These are phyloP conservation scores for Volvox africanus DNA, from an alignment of 139 green algal species.

Conservation along the genomic window DNA sequence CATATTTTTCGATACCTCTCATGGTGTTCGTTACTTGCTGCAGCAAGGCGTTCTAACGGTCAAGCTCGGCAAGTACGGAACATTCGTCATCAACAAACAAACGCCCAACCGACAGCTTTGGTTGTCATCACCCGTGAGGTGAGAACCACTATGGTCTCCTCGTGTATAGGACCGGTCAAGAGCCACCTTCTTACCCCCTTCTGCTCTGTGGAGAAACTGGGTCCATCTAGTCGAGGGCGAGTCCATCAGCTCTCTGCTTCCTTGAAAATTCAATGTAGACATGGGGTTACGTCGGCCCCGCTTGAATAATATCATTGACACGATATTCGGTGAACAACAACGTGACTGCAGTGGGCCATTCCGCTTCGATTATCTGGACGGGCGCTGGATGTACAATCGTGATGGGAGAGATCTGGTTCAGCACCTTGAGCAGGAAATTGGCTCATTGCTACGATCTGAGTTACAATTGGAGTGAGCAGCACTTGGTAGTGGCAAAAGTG, in stretches of 20 bases:
- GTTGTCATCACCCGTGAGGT: conserved; percentile 94
- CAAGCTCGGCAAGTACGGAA: conserved; percentile 82
- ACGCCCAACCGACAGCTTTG: conserved; percentile 97
- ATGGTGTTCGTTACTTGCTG: not conserved
- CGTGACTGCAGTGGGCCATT: conserved; percentile 67
- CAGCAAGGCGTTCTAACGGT: conserved; percentile 92
- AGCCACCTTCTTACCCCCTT: no score
- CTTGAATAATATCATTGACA: no score
- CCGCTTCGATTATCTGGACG: conserved; percentile 65
- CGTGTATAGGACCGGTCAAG: no score
- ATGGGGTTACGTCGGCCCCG: no score
- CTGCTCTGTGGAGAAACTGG: no score
- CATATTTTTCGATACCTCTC: no score
- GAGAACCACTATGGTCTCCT: not conserved
- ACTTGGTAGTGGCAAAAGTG: no score
- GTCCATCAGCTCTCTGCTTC: no score
- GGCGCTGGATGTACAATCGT: conserved; percentile 82
- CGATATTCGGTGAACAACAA: no score
- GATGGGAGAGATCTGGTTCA: conserved; percentile 77
- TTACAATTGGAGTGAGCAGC: not conserved
- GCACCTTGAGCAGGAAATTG: conserved; percentile 78
- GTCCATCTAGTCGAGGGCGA: no score
- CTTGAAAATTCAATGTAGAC: no score
- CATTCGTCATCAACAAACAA: conserved; percentile 99
- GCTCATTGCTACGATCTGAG: conserved; percentile 44